Percentiles rank a stretch among this genome's conserved stretches.
phyloP scores from a whole-genome alignment of 2,329 filamentous ascomycete genomes.

The Ophiocordyceps unilateralis region DNA sequence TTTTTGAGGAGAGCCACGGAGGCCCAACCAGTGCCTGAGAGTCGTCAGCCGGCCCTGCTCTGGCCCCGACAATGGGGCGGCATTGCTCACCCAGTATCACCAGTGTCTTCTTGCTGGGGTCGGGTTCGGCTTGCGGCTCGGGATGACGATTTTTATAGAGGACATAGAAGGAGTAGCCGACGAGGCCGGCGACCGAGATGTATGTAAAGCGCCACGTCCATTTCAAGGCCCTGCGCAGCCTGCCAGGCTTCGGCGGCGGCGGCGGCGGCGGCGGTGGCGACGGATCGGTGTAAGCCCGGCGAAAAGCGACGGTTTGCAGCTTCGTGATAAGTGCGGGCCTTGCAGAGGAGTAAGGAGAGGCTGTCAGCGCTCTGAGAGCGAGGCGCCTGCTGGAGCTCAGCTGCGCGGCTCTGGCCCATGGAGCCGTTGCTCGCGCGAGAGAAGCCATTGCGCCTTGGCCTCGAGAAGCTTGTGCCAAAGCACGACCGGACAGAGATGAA shows the following conservation, averaged over 20 bases:
- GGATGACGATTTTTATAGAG: conserved; percentile 76
- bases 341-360: conserved; percentile 7
- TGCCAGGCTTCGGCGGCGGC: conserved; percentile 31
- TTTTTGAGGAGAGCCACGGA: conserved; percentile 95
- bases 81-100: conserved; percentile 65
- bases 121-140: conserved; percentile 57
- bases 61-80: background rate
- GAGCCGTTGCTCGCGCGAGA: conserved; percentile 23
- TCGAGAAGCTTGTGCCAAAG: conserved; percentile 4
- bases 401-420: conserved; percentile 14
- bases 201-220: conserved; percentile 77
- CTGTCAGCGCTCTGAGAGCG: conserved; percentile 14
- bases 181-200: conserved; percentile 50
- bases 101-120: conserved; percentile 89
- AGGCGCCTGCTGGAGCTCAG: conserved; percentile 12
- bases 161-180: conserved; percentile 59
- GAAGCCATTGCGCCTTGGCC: conserved; percentile 23
- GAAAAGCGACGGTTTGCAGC: conserved; percentile 20
- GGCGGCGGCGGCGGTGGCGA: conserved; percentile 22
- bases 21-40: conserved; percentile 78
- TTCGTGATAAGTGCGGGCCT: conserved; percentile 17
- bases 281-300: conserved; percentile 32
- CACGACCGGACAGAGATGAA: background rate
- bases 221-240: conserved; percentile 51
- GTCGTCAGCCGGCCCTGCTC: conserved; percentile 5